Evolutionary conservation across 495 filamentous ascomycete species (phyloP), one percentile per base, ranked within the genome.

Genomic region (Darksidea phi): DNA sequence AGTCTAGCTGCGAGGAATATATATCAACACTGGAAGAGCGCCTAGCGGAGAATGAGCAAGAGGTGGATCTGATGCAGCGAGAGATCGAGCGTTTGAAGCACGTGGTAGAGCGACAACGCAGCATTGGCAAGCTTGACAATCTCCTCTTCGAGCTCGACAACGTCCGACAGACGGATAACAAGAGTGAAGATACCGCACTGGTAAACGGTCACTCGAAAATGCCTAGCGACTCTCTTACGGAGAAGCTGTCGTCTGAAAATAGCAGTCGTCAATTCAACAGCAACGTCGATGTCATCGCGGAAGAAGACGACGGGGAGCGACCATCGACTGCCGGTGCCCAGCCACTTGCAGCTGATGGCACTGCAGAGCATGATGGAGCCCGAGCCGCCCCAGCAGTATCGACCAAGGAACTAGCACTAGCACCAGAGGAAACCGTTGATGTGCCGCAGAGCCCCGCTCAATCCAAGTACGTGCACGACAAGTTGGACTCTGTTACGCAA

Each of bases 11-110:
- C 66, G 94, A 99, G 69, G 93, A 97, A 54, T 99, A 99, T 70
- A 97, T 99, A 48, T 92, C 94, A 2, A 97, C 93, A 1, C 78
- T 99, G 34, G 94, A 99, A 73, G 94, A 97, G 73, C 87, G 94
- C 17, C 82, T 99, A 15, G 95, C 95, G 0, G 94, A 99, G 74
- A 84, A 91, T 4, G 94, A 99, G 67, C 93, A 97, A 70, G 95
- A 99, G 68, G 86, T 90, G 69, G 94, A 97, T 69, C 72, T 95
- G 56, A 95, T 97, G 92, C 90, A 96, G 74, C 88, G 91, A 24
- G 94, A 99, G 71, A 88, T 99, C 67, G 86, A 95, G 71, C 85
- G 93, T 37, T 78, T 99, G 34, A 93, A 97, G 72, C 89, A 96
- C 74, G 91, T 97, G 21, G 83, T 99, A 49, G 93, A 97, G 69